Evolutionary conservation across 202 grass and related monocot genomes (phyloP), one percentile per base, ranked within the genome.

Genomic region (Saccharum hybrid): DNA sequence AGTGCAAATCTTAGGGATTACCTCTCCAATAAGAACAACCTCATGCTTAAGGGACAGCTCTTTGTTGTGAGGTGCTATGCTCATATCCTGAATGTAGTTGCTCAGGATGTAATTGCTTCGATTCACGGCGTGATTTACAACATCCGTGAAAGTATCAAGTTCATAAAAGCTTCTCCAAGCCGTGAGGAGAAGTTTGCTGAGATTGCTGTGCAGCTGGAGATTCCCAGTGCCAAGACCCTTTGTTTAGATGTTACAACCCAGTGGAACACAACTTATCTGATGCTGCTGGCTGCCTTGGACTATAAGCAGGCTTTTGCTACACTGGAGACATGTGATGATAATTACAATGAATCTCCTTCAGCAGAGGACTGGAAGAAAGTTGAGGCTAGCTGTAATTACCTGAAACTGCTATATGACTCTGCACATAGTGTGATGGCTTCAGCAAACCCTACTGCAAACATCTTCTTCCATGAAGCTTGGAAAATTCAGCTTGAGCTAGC

Each of bases 41-140:
- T 98, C 40, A 92, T 93, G 92, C 85, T 95, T 66, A 98, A 90
- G 79, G 96, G 96, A 49, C 96, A 98, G 75, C 77, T 95, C 31
- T 98, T 95, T 90, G 96, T 98, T 64, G 96, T 98, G 68, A 94
- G 96, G 81, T 98, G 96, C 68, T 98, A 95, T 88, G 91, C 91
- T n/a, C 88, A 93, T 83, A 95, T 94, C 56, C 79, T 98, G 9
- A 94, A 98, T 82, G 83, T 86, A 30, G 86, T 98, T 16, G 93
- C 93, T 16, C 87, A 98, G 46, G 93, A 96, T 88, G 91, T 92
- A 8, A 90, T 96, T 89, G 96, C 96, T 83, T 98, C 96, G 12
- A 90, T 96, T 66, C 96, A 98, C 4, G 93, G 96, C 37, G 92
- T 96, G 7, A 93, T 98, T 41, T 98, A 98, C 83, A 93, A 86